phyloP scores from a whole-genome alignment of 257 asterid species.

The Pogostemon cablin region DNA sequence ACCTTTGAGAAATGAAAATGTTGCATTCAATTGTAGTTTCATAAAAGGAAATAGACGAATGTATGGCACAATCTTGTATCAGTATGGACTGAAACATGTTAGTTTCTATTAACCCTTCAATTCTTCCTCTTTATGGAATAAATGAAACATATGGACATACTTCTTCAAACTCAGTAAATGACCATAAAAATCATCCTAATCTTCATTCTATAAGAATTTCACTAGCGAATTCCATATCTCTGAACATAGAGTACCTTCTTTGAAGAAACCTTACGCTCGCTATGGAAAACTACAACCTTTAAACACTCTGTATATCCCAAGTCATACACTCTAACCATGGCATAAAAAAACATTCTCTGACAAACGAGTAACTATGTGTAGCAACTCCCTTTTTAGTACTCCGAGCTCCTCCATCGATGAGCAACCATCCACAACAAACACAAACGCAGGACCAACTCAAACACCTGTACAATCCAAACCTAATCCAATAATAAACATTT shows the following conservation, averaged over 20 bases:
- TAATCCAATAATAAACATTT: background rate
- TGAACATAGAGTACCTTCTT: constrained; percentile 59
- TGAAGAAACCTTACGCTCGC: constrained; percentile 72
- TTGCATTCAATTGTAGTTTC: constrained; percentile 5
- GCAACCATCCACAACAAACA: constrained; percentile 85
- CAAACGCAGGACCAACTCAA: constrained; percentile 62
- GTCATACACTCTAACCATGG: constrained; percentile 86
- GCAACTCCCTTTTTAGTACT: constrained; percentile 74
- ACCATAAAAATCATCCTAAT: constrained; percentile 28
- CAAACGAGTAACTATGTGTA: constrained; percentile 59
- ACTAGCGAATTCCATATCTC: too few relatives aligned
- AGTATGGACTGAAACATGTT: constrained; percentile 2
- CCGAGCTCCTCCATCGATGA: constrained; percentile 65
- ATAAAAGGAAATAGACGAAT: constrained; percentile 14
- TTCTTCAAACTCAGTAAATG: constrained; percentile 26
- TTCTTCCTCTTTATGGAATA: background rate
- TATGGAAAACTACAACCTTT: constrained; percentile 72
- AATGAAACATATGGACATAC: background rate
- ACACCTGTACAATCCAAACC: constrained; percentile 49
- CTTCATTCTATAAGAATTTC: constrained; percentile 22
- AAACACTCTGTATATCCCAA: constrained; percentile 73
- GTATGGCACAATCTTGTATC: background rate
- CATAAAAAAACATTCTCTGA: constrained; percentile 85
- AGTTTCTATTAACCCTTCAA: background rate
- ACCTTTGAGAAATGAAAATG: constrained; percentile 5